Percentiles rank a stretch among this genome's conserved stretches.
phyloP scores from a whole-genome alignment of 352 stramenopile species.

The Phytophthora citricola region DNA sequence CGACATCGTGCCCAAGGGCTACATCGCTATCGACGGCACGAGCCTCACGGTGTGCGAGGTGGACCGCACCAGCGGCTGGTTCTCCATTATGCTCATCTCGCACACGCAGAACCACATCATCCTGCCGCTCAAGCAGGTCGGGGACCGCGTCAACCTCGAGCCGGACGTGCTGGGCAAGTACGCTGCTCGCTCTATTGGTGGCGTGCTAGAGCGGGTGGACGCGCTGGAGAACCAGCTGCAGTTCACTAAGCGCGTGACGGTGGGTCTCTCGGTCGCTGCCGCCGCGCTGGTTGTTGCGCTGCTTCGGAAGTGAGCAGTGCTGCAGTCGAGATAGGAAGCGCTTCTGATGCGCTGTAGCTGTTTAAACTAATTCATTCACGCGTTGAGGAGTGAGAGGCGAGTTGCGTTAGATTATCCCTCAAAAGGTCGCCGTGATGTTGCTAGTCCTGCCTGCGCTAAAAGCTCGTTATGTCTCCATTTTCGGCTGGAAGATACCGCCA shows the following conservation, averaged over 20 bases:
- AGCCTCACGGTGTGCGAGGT: conserved; percentile 97
- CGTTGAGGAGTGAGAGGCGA: conserved; percentile 13
- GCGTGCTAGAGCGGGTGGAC: conserved; percentile 66
- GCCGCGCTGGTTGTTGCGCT: conserved; percentile 42
- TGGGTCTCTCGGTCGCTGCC: conserved; percentile 38
- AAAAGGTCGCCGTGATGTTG: conserved; percentile 16
- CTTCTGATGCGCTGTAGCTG: background rate
- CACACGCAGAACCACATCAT: conserved; percentile 98
- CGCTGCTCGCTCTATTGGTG: conserved; percentile 76
- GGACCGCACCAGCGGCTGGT: conserved; percentile 88
- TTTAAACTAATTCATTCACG: conserved; percentile 17
- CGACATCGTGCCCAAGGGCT: conserved; percentile 94
- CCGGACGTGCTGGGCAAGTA: conserved; percentile 94
- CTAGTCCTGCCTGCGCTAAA: conserved; percentile 11
- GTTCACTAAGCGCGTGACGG: conserved; percentile 38
- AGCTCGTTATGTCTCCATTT: conserved; percentile 53
- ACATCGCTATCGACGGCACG: conserved; percentile 98
- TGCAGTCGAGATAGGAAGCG: conserved; percentile 3
- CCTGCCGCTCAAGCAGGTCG: conserved; percentile 92
- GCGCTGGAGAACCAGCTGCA: conserved; percentile 60
- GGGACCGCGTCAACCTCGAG: conserved; percentile 92
- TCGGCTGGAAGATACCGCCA: conserved; percentile 72
- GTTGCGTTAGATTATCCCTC: conserved; percentile 37
- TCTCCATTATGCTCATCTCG: conserved; percentile 99
- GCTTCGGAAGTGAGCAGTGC: conserved; percentile 29